Evolutionary conservation across 2,329 filamentous ascomycete genomes (phyloP), one percentile per base, ranked within the genome.

Genomic region (Colletotrichum siamense): DNA sequence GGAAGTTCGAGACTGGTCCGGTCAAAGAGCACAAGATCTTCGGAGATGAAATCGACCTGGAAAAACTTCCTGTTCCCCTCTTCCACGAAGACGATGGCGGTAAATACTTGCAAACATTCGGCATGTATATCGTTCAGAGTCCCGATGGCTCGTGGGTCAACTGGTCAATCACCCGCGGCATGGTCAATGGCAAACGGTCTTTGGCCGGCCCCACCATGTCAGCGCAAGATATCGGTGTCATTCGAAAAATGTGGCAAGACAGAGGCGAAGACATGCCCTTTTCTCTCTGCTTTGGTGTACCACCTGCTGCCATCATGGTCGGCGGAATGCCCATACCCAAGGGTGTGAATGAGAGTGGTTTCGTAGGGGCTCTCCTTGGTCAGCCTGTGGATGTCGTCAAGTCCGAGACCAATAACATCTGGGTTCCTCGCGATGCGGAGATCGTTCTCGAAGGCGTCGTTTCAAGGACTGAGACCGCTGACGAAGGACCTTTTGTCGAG

Each of bases 391-490:
- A 90, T 34, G 77, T 91, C 0, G 86, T 88, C 49, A 90, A 89
- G 77, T 90, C 88, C 73, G 88, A 90, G 32, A 88, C 85, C 1
- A 90, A 88, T 72, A 82, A 86, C 52, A 80, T 90, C 0, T 79
- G 83, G 5, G 88, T 90, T 1, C 89, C 89, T 1, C 88, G 88
- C 0, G 88, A 85, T 71, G 79, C 84, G 0, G 89, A 91, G 78
- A 90, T 90, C 62, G 85, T 90, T 1, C 80, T 91, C 4, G 88
- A 90, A 75, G 89, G 89, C 3, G 86, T 84, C 0, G 76, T 88
- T 16, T 90, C 88, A 0, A 81, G 86, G 9, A 83, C 84, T 0
- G 86, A 90, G 57, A 86, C 78, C 0, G 86, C 73, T 0, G 79
- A 79, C 0, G 89, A 90, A 69, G 89, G 88, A 0, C 89, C 89